Evolutionary conservation across 2,329 filamentous ascomycete species (phyloP).

Genomic region (Didymella pomorum): DNA sequence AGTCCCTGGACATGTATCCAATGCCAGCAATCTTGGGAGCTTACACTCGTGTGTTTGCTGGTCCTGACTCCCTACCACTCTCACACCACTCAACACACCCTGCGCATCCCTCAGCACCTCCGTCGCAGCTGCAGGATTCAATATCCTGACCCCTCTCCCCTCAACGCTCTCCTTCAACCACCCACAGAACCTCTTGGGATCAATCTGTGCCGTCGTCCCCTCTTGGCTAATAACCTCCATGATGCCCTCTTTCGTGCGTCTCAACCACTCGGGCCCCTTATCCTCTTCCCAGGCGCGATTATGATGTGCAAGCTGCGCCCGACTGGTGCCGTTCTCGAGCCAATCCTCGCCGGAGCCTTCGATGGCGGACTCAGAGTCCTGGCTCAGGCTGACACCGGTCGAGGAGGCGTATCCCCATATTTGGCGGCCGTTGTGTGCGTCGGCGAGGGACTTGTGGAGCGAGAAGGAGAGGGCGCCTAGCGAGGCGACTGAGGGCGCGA

Average conservation of each 20-base stretch:
- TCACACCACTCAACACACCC: slow-evolving; percentile 62
- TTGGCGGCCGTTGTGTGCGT: slow-evolving; percentile 63
- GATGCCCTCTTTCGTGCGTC: slow-evolving; percentile 60
- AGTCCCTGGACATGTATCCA: slow-evolving; percentile 10
- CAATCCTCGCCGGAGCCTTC: slow-evolving; percentile 67
- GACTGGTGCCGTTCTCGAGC: slow-evolving; percentile 69
- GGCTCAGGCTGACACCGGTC: slow-evolving; percentile 64
- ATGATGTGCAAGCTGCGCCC: slow-evolving; percentile 61
- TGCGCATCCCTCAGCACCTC: slow-evolving; percentile 61
- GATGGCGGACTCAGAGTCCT: slow-evolving; percentile 53
- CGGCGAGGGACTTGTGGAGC: slow-evolving; percentile 71
- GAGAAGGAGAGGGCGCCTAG: slow-evolving; percentile 74
- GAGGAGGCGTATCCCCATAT: slow-evolving; percentile 68
- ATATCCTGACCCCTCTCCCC: slow-evolving; percentile 69
- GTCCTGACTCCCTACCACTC: slow-evolving; percentile 47
- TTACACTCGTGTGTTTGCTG: slow-evolving; percentile 57
- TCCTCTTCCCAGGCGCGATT: slow-evolving; percentile 39
- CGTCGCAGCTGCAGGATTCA: slow-evolving; percentile 68
- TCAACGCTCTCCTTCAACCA: slow-evolving; percentile 68
- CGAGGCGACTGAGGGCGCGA: slow-evolving; percentile 62
- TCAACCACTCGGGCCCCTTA: slow-evolving; percentile 66
- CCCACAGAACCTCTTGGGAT: slow-evolving; percentile 71
- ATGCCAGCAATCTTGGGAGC: neutral
- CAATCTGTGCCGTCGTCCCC: slow-evolving; percentile 72
- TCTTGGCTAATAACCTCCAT: slow-evolving; percentile 67